Percentiles rank a stretch among this genome's conserved stretches.
Evolutionary conservation across 352 stramenopile species (phyloP).

Genomic region (Phytopythium kandeliae): DNA sequence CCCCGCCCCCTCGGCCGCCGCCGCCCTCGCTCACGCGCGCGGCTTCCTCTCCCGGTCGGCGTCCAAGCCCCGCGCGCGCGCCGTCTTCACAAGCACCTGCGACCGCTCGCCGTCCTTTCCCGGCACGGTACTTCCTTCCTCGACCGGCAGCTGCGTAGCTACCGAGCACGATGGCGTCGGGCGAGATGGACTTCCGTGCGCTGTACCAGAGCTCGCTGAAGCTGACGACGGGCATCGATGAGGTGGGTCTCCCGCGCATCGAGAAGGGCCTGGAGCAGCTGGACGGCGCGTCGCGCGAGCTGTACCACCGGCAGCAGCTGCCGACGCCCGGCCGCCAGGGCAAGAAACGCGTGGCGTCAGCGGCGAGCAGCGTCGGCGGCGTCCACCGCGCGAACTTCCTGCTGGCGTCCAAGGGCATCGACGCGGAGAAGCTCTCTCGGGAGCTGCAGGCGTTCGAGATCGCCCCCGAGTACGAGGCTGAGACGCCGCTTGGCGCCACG

Average conservation of each 20-base stretch:
- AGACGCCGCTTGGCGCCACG: constrained; percentile 78
- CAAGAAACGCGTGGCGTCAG: constrained; percentile 35
- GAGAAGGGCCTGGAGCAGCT: constrained; percentile 81
- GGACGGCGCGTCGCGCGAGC: constrained; percentile 54
- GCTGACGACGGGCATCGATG: constrained; percentile 72
- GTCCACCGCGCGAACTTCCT: constrained; percentile 82
- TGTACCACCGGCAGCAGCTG: constrained; percentile 36
- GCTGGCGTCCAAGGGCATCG: constrained; percentile 76
- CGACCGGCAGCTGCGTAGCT: neutral
- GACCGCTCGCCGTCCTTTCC: constrained; percentile 2
- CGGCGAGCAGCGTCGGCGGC: constrained; percentile 8
- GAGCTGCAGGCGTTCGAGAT: constrained; percentile 80
- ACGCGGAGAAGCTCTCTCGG: constrained; percentile 83
- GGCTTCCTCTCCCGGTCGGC: too few relatives aligned
- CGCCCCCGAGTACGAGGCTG: constrained; percentile 63
- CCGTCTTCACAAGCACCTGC: neutral
- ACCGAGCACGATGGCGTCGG: constrained; percentile 26
- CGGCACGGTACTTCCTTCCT: neutral
- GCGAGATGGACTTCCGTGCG: constrained; percentile 77
- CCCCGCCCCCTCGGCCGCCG: too few relatives aligned
- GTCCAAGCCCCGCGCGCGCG: too few relatives aligned
- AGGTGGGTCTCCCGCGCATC: constrained; percentile 67
- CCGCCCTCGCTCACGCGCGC: too few relatives aligned
- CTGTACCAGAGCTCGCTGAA: constrained; percentile 86
- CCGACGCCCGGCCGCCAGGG: constrained; percentile 12